A percentile compares a stretch with the other conserved stretches of the same genome.
Conservation (phyloP, 225 moss, liverwort and hornwort genomes). For the Takakia lepidozioides region DNA sequence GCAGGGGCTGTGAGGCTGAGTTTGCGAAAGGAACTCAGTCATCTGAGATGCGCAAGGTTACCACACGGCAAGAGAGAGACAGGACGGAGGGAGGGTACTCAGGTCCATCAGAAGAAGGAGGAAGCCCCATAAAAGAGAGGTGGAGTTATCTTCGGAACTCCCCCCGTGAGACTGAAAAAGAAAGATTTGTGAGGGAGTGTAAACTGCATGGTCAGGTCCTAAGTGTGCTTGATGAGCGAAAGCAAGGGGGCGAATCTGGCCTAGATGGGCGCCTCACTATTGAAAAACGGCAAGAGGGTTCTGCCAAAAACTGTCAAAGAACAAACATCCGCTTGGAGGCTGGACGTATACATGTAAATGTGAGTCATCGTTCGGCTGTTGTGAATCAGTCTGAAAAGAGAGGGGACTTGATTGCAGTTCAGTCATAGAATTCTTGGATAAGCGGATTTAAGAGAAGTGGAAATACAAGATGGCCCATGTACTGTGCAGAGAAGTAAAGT, state of each 20-base stretch:
- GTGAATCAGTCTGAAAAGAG: conserved; percentile 39
- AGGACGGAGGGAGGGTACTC: neutral
- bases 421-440: no score
- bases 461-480: no score
- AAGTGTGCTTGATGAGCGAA: neutral
- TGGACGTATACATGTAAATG: conserved; percentile 79
- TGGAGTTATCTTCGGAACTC: neutral
- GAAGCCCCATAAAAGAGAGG: conserved; percentile 3
- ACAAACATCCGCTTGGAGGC: conserved; percentile 62
- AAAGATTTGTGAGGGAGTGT: conserved; percentile 7
- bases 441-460: no score
- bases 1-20: neutral
- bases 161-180: neutral
- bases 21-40: neutral
- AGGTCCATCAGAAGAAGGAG: conserved; percentile 2
- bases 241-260: neutral
- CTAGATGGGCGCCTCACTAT: conserved; percentile 23
- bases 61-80: conserved; percentile 3
- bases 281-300: conserved; percentile 38
- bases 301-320: conserved; percentile 37
- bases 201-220: conserved; percentile 13
- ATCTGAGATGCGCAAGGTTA: conserved; percentile 3
- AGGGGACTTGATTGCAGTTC: conserved; percentile 42
- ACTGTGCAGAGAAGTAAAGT: no score
- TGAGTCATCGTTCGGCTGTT: conserved; percentile 58